Percentiles rank a stretch among this genome's conserved stretches.
phyloP scores from a whole-genome alignment of 2,329 filamentous ascomycete species.

The Fusarium sp. region DNA sequence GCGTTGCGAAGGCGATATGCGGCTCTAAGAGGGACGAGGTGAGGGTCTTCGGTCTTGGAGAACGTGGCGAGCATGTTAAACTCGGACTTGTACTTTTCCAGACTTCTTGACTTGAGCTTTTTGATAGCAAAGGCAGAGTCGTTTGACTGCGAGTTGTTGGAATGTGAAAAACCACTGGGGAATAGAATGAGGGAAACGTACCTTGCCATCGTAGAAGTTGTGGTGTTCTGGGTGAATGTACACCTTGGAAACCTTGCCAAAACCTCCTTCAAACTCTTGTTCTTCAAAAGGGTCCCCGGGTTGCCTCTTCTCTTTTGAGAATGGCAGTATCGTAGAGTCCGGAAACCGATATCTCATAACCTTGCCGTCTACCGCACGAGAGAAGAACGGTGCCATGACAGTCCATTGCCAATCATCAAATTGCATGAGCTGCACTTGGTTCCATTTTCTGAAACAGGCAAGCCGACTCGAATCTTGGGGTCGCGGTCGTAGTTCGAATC shows the following conservation, averaged over 20 bases:
- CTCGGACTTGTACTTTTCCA: slow-evolving; percentile 6
- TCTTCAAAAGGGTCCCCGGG: neutral
- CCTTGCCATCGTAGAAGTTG: neutral
- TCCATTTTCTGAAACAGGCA: neutral
- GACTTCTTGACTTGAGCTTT: neutral
- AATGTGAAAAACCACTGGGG: neutral
- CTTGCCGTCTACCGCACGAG: neutral
- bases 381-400: slow-evolving; percentile 9
- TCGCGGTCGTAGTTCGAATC: neutral
- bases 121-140: neutral
- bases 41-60: neutral
- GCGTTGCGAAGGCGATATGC: neutral
- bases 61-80: slow-evolving; percentile 4
- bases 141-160: neutral
- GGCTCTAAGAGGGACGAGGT: neutral
- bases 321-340: neutral
- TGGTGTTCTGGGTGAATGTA: slow-evolving; percentile 6
- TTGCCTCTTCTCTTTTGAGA: neutral
- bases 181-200: neutral
- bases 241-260: slow-evolving; percentile 11
- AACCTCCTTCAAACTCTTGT: neutral
- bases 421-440: neutral
- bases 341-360: neutral
- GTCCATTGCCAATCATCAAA: slow-evolving; percentile 19
- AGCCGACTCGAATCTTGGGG: neutral